phyloP scores from a whole-genome alignment of 2,329 filamentous ascomycete genomes.

The Talaromyces funiculosus region DNA sequence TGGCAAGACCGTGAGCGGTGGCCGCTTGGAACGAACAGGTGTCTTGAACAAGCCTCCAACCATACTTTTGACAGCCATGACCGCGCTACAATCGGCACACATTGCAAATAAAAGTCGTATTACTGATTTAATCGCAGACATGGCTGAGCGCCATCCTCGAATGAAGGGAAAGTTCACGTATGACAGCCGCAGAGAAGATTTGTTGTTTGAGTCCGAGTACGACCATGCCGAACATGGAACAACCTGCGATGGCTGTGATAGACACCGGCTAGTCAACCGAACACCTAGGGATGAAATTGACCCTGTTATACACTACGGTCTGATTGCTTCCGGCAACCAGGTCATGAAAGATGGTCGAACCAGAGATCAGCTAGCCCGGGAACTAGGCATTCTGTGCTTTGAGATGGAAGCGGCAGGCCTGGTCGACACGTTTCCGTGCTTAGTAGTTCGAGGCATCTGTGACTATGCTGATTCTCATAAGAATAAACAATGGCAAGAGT shows the following conservation, averaged over 20 bases:
- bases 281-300: background rate
- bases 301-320: background rate
- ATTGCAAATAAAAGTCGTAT: conserved; percentile 5
- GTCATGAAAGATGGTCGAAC: background rate
- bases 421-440: conserved; percentile 11
- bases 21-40: conserved; percentile 6
- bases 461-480: conserved; percentile 13
- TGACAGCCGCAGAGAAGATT: background rate
- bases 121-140: background rate
- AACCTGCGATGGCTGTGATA: background rate
- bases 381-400: conserved; percentile 2
- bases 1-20: conserved; percentile 7
- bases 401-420: conserved; percentile 7
- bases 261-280: background rate
- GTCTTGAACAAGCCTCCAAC: conserved; percentile 11
- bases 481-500: conserved; percentile 8
- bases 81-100: conserved; percentile 9
- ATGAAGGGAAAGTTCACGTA: background rate
- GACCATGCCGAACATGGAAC: background rate
- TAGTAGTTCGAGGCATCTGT: conserved; percentile 9
- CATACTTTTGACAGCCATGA: conserved; percentile 11
- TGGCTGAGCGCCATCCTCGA: background rate
- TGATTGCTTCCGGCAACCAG: background rate
- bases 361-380: conserved; percentile 1
- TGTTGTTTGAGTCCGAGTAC: background rate